Percentiles rank a stretch among this genome's conserved stretches.
Evolutionary conservation across 805 yeast genomes (phyloP).

Genomic region (Candida namnaoensis): DNA sequence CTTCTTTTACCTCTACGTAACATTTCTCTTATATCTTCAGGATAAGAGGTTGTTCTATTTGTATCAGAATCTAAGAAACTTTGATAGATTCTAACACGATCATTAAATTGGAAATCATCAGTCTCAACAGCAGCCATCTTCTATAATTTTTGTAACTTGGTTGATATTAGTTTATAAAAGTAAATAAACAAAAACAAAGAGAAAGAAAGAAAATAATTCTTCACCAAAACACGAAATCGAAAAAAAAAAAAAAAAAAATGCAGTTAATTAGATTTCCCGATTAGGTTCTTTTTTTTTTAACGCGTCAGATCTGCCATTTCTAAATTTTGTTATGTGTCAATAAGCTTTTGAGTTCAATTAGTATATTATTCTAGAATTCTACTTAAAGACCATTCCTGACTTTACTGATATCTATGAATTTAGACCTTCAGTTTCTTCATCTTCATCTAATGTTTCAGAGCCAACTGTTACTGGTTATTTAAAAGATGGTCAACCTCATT

Average conservation of each 20-base stretch:
- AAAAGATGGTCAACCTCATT: constrained; percentile 16
- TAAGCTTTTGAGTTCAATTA: no score
- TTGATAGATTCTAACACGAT: constrained; percentile 80
- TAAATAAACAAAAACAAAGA: no score
- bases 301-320: no score
- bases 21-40: constrained; percentile 65
- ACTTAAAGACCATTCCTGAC: no score
- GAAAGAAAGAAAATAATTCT: no score
- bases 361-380: no score
- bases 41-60: constrained; percentile 48
- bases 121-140: constrained; percentile 18
- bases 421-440: no score
- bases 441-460: constrained; percentile 5
- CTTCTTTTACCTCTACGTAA: constrained; percentile 59
- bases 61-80: constrained; percentile 65
- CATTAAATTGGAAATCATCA: constrained; percentile 49
- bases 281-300: not conserved
- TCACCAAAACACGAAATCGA: not conserved
- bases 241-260: constrained; percentile 1
- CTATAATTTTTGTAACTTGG: not conserved
- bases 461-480: constrained; percentile 17
- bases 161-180: no score
- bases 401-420: no score
- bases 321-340: no score
- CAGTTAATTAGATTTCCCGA: constrained; percentile 9